Conservation (phyloP, 495 filamentous ascomycete species). For the Beverwykella pulmonaria region DNA sequence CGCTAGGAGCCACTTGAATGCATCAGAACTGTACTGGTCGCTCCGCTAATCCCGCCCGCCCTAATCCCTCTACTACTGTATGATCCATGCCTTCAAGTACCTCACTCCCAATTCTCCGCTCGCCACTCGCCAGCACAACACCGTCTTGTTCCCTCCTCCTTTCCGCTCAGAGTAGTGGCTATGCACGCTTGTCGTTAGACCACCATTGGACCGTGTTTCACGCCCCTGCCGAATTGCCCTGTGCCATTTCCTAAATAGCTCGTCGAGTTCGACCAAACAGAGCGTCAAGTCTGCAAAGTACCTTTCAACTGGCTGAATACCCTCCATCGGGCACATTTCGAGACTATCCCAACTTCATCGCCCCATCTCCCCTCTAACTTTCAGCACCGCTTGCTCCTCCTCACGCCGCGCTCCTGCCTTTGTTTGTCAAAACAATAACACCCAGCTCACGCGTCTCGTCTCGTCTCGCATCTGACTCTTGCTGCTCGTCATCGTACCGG, state of each 20-base stretch:
- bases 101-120: slow-evolving; percentile 32
- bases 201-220: slow-evolving; percentile 38
- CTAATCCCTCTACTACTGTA: slow-evolving; percentile 18
- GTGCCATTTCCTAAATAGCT: slow-evolving; percentile 39
- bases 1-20: slow-evolving; percentile 18
- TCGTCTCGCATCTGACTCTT: slow-evolving; percentile 13
- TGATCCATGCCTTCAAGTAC: slow-evolving; percentile 24
- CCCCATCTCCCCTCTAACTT: slow-evolving; percentile 25
- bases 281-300: slow-evolving; percentile 20
- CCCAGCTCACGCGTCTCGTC: slow-evolving; percentile 20
- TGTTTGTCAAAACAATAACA: slow-evolving; percentile 27
- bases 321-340: slow-evolving; percentile 33
- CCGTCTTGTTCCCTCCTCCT: slow-evolving; percentile 23
- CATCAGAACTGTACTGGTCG: slow-evolving; percentile 16
- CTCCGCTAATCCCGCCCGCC: slow-evolving; percentile 12
- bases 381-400: slow-evolving; percentile 21
- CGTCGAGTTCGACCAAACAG: slow-evolving; percentile 29
- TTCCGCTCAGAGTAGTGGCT: slow-evolving; percentile 30
- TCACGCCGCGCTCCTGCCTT: slow-evolving; percentile 23
- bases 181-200: slow-evolving; percentile 27
- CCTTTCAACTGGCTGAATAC: slow-evolving; percentile 30
- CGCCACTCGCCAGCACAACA: slow-evolving; percentile 27
- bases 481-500: slow-evolving; percentile 24
- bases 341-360: slow-evolving; percentile 20
- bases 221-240: slow-evolving; percentile 34